Evolutionary conservation across 208 protist genomes (phyloP), one percentile per base, ranked within the genome.

Genomic region (Naegleria fowleri): DNA sequence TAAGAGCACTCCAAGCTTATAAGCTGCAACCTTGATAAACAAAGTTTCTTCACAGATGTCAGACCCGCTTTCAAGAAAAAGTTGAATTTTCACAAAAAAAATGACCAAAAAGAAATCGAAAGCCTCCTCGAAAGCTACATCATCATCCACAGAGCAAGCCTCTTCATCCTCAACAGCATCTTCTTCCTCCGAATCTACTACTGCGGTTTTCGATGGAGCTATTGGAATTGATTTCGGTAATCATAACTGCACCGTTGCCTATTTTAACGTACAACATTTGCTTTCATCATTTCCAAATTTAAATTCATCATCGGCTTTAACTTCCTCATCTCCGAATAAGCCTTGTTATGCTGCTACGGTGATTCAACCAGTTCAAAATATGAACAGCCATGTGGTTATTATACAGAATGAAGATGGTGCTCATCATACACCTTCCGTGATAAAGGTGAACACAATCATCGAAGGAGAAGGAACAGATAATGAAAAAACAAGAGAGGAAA

Each of bases 321-420:
- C 29, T 36, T 29, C 58, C 2, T 29, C 25, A 36, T 29, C 19
- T 67, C 43, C 43, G 43, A 67, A 67, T 29, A 67, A 67, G 22
- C 55, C 55, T 22, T 67, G 19, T 29, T 67, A 67, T 67, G 55
- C 22, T 67, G 19, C 67, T 36, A 79, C 67, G 9, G 29, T 36
- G 29, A 29, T 79, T 79, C 67, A 79, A 36, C 67, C 67, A 15
- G 29, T 79, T 36, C 67, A 79, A 79, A 36, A 36, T 36, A 13
- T 79, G 9, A 36, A 29, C n/a, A 36, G 25, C 9, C 67, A 86
- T 16, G 83, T 86, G 11, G n/a, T 86, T 48, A 86, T 86, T 43
- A 86, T 86, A 43, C 83, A 86, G 41, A 86, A 86, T 29, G 83
- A 86, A 86, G 83, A 86, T 86, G 83, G 83, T 86, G 83, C 33